Percentiles rank a stretch among this genome's conserved stretches.
Evolutionary conservation across 495 filamentous ascomycete species (phyloP).

Genomic region (Penicillium paxilli): DNA sequence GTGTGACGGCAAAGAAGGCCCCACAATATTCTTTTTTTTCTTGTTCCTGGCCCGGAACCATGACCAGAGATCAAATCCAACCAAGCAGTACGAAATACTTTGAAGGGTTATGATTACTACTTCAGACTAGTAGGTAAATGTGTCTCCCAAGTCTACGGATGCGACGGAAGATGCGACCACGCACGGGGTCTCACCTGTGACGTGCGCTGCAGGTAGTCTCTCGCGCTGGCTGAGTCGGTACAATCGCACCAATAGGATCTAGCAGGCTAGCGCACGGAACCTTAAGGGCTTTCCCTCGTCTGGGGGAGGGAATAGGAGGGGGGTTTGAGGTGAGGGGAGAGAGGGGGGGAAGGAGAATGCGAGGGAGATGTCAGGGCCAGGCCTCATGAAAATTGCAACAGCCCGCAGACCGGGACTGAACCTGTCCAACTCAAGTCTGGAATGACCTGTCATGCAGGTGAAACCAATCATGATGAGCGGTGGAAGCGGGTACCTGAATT

Average conservation of each 20-base stretch:
- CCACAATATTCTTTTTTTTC: not conserved
- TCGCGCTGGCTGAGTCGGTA: conserved; percentile 8
- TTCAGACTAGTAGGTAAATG: not conserved
- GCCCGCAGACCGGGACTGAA: conserved; percentile 12
- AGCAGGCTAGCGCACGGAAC: conserved; percentile 10
- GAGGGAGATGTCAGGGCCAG: not conserved
- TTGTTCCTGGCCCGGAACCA: not conserved
- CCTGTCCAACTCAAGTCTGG: conserved; percentile 20
- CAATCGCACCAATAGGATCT: conserved; percentile 14
- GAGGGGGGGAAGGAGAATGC: not conserved
- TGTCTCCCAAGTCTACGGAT: conserved; percentile 6
- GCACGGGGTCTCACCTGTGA: conserved; percentile 17
- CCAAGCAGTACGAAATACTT: not conserved
- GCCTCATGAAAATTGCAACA: not conserved
- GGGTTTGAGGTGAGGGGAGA: too few relatives aligned
- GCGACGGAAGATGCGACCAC: conserved; percentile 14
- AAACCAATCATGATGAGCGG: conserved; percentile 19
- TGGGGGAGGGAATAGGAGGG: too few relatives aligned
- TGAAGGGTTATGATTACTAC: not conserved
- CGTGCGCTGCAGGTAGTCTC: conserved; percentile 14
- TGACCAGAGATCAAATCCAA: not conserved
- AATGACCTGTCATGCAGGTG: conserved; percentile 24
- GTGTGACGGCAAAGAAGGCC: not conserved
- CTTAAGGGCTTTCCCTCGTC: not conserved
- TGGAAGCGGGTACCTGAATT: conserved; percentile 30